phyloP scores from a whole-genome alignment of 371 early-diverging fungal genomes.

The Choanephora cucurbitarum region DNA sequence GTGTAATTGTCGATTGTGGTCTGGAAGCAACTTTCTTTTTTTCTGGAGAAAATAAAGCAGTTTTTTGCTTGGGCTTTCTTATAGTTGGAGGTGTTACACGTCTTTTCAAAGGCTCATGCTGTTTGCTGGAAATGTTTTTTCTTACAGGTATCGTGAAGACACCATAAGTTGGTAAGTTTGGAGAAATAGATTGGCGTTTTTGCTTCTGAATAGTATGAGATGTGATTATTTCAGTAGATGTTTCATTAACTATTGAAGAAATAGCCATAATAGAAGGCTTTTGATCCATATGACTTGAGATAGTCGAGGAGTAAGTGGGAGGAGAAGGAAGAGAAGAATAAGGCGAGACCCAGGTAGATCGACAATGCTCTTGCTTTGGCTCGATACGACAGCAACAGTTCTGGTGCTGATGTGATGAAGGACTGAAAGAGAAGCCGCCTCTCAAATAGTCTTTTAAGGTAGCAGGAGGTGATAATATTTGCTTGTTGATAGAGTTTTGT shows the following conservation, averaged over 20 bases:
- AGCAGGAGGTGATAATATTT: constrained; percentile 28
- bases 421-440: not conserved
- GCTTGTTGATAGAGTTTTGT: not conserved
- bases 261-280: not conserved
- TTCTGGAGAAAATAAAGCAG: no score
- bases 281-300: not conserved
- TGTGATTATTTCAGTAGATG: not conserved
- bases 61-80: no score
- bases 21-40: no score
- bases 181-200: not conserved
- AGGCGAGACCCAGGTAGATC: not conserved
- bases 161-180: not conserved
- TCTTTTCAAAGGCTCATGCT: no score
- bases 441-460: constrained; percentile 18
- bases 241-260: not conserved
- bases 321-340: not conserved
- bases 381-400: not conserved
- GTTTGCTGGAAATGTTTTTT: no score
- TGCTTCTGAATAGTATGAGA: not conserved
- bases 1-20: no score
- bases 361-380: not conserved
- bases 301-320: not conserved
- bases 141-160: not conserved
- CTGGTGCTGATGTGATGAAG: not conserved
- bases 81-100: no score